A percentile compares a stretch with the other conserved stretches of the same genome.
phyloP scores from a whole-genome alignment of 2,329 filamentous ascomycete species.

The Phoma sp. region DNA sequence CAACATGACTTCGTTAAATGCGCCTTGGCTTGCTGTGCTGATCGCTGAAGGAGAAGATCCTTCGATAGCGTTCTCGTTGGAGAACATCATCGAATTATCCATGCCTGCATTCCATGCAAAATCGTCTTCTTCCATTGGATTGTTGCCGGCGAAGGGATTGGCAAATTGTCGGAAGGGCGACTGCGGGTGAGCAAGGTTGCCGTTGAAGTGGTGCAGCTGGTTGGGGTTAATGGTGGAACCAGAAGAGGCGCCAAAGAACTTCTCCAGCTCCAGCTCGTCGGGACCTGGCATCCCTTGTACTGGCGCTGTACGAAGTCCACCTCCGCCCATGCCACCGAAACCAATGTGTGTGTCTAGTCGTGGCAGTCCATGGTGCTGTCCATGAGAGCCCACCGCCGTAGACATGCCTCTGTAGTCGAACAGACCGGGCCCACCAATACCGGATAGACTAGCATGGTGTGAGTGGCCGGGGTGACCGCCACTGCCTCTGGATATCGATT shows the following conservation, averaged over 20 bases:
- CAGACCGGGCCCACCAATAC: constrained; percentile 62
- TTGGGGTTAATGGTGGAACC: constrained; percentile 69
- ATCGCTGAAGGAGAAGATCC: constrained; percentile 95
- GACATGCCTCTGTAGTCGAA: constrained; percentile 78
- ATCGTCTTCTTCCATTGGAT: constrained; percentile 73
- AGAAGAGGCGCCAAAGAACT: constrained; percentile 66
- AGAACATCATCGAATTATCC: constrained; percentile 67
- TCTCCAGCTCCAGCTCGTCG: constrained; percentile 72
- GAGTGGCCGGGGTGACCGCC: constrained; percentile 63
- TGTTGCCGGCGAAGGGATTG: constrained; percentile 63
- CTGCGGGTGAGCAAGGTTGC: constrained; percentile 68
- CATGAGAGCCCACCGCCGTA: constrained; percentile 68
- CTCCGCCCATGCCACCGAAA: constrained; percentile 69
- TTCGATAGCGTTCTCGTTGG: constrained; percentile 82
- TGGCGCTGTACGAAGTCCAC: constrained; percentile 78
- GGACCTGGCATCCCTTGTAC: constrained; percentile 59
- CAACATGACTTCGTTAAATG: constrained; percentile 88
- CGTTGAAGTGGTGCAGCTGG: constrained; percentile 84
- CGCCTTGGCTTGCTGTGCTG: constrained; percentile 91
- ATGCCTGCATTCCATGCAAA: constrained; percentile 88
- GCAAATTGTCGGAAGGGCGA: constrained; percentile 54
- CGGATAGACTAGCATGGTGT: constrained; percentile 76
- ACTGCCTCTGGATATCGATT: constrained; percentile 56
- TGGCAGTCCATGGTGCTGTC: constrained; percentile 71
- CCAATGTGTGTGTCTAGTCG: constrained; percentile 84